These are phyloP conservation scores for Proteromonas lacertae DNA, from an alignment of 352 stramenopile species.

Conservation along the genomic window DNA sequence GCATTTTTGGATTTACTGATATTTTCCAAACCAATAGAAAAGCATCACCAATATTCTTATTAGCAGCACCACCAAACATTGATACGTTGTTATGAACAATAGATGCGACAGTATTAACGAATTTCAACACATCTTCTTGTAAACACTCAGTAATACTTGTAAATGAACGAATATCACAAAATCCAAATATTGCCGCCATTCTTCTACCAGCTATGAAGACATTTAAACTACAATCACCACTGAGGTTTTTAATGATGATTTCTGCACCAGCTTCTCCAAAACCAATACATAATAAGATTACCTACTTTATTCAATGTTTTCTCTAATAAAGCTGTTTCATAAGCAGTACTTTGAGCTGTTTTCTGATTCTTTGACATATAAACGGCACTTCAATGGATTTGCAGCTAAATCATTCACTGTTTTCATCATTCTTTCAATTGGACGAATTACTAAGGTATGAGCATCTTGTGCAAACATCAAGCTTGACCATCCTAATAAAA, in stretches of 20 bases:
- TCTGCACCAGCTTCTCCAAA: constrained; percentile 79
- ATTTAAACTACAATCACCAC: constrained; percentile 47
- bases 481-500: too few relatives aligned
- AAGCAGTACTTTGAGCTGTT: constrained; percentile 22
- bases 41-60: constrained; percentile 73
- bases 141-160: constrained; percentile 54
- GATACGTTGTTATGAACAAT: constrained; percentile 73
- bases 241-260: constrained; percentile 92
- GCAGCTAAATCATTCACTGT: constrained; percentile 24
- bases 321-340: constrained; percentile 69
- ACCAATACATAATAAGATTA: constrained; percentile 63
- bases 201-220: constrained; percentile 84
- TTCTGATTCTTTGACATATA: constrained; percentile 6
- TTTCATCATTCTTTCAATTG: constrained; percentile 61
- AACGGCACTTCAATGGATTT: constrained; percentile 19
- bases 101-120: constrained; percentile 80
- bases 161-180: constrained; percentile 77
- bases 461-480: too few relatives aligned
- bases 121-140: constrained; percentile 73
- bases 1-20: constrained; percentile 23
- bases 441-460: constrained; percentile 42
- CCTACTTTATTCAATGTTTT: constrained; percentile 37
- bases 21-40: constrained; percentile 83
- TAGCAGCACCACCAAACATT: constrained; percentile 57
- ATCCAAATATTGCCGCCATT: constrained; percentile 74